phyloP scores from a whole-genome alignment of 2,329 filamentous ascomycete genomes.

The Aspergillus chevalieri region DNA sequence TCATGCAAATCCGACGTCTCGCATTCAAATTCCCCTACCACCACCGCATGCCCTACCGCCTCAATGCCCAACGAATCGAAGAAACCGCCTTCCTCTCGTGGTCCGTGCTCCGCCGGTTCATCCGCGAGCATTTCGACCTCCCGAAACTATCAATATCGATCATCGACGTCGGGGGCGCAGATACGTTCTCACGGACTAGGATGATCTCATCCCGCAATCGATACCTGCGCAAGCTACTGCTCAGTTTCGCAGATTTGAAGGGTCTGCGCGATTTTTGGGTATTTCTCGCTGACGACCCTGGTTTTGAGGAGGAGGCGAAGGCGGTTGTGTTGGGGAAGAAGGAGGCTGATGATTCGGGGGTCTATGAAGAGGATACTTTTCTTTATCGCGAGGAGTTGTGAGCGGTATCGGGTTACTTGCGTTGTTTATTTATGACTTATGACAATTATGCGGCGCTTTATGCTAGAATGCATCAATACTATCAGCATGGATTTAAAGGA shows the following conservation, averaged over 20 bases:
- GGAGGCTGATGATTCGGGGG: not conserved
- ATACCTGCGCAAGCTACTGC: conserved; percentile 14
- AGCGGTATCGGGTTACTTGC: too few species aligned
- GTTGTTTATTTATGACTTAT: too few species aligned
- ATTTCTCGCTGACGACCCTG: conserved; percentile 13
- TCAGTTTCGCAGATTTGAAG: conserved; percentile 12
- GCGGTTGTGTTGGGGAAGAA: conserved; percentile 8
- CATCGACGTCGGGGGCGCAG: conserved; percentile 12
- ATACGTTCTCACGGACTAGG: not conserved
- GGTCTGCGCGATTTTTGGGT: conserved; percentile 15
- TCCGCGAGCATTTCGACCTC: conserved; percentile 21
- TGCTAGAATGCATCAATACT: not conserved
- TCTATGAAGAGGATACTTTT: not conserved
- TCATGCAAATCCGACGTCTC: conserved; percentile 14
- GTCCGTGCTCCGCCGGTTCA: conserved; percentile 22
- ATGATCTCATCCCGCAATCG: conserved; percentile 4
- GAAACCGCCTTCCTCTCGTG: conserved; percentile 12
- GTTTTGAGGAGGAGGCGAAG: conserved; percentile 14
- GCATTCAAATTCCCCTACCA: conserved; percentile 15
- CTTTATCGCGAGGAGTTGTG: not conserved
- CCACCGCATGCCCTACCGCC: conserved; percentile 5
- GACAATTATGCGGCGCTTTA: too few species aligned
- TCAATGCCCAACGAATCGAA: conserved; percentile 2
- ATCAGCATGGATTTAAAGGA: not conserved
- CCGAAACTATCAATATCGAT: conserved; percentile 14